phyloP scores from a whole-genome alignment of 164 flowering plant species.

The Liriodendron chinense region DNA sequence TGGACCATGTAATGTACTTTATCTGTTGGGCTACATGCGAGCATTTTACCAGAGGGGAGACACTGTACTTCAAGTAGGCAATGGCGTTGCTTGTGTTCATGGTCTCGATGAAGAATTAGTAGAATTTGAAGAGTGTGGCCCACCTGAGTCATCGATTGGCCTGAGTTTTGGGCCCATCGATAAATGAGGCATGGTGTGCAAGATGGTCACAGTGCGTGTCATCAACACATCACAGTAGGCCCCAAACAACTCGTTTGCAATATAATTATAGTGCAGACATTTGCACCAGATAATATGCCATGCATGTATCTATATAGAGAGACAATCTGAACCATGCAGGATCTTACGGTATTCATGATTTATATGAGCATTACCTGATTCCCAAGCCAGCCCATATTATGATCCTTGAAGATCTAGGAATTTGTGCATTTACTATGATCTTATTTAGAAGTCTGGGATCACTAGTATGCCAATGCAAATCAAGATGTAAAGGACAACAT shows the following conservation, averaged over 20 bases:
- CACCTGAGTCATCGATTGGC: too few relatives aligned
- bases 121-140: too few relatives aligned
- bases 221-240: too few relatives aligned
- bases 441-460: background rate
- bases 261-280: background rate
- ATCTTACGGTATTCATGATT: background rate
- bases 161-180: too few relatives aligned
- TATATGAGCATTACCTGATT: background rate
- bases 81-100: too few relatives aligned
- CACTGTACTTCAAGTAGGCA: too few relatives aligned
- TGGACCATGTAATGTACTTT: too few relatives aligned
- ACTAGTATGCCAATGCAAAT: background rate
- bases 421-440: background rate
- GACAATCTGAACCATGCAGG: background rate
- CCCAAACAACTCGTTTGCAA: background rate
- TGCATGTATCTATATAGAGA: background rate
- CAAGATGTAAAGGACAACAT: constrained; percentile 3
- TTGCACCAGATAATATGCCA: background rate
- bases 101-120: too few relatives aligned
- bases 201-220: too few relatives aligned
- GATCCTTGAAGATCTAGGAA: background rate
- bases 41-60: too few relatives aligned
- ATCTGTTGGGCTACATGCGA: too few relatives aligned
- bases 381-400: background rate
- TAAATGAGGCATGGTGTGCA: too few relatives aligned